These are phyloP conservation scores for Beta macrorhiza DNA, from an alignment of 179 eudicot species.

Conservation along the genomic window DNA sequence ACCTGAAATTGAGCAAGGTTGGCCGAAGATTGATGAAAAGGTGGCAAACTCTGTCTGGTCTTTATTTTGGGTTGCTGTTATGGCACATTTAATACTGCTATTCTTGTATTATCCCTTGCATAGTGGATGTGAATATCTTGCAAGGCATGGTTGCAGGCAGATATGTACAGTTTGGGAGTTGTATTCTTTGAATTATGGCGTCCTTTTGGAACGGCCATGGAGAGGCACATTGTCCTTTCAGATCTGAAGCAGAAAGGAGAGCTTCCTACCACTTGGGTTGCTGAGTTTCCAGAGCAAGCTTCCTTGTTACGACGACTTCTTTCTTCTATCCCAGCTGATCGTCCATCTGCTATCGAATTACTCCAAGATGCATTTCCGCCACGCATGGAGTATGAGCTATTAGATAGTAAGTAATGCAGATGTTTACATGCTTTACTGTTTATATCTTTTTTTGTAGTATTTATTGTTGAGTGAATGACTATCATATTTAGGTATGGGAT, in stretches of 20 bases:
- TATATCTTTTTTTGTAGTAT: not conserved
- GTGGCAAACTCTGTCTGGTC: constrained; percentile 31
- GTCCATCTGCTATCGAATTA: constrained; percentile 92
- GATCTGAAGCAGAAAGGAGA: constrained; percentile 84
- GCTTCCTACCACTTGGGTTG: constrained; percentile 74
- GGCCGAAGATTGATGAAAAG: constrained; percentile 98
- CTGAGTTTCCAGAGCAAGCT: constrained; percentile 87
- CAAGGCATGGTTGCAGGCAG: constrained; percentile 56
- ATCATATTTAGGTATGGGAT: not conserved
- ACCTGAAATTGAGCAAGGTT: constrained; percentile 97
- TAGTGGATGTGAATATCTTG: constrained; percentile 20
- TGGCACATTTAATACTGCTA: constrained; percentile 6
- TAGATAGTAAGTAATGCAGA: constrained; percentile 66
- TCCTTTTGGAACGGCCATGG: constrained; percentile 96
- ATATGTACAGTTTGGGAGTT: constrained; percentile 93
- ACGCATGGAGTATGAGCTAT: constrained; percentile 83
- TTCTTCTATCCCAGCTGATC: constrained; percentile 89
- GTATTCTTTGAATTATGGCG: constrained; percentile 95
- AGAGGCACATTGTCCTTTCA: constrained; percentile 81
- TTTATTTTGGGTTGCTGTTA: constrained; percentile 18
- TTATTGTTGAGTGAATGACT: not conserved
- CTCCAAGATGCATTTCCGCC: constrained; percentile 92
- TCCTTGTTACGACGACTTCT: constrained; percentile 58
- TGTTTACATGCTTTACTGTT: not conserved
- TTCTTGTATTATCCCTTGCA: not conserved